Conservation (phyloP, 106 monocot species). For the Platanthera guangdongensis region DNA sequence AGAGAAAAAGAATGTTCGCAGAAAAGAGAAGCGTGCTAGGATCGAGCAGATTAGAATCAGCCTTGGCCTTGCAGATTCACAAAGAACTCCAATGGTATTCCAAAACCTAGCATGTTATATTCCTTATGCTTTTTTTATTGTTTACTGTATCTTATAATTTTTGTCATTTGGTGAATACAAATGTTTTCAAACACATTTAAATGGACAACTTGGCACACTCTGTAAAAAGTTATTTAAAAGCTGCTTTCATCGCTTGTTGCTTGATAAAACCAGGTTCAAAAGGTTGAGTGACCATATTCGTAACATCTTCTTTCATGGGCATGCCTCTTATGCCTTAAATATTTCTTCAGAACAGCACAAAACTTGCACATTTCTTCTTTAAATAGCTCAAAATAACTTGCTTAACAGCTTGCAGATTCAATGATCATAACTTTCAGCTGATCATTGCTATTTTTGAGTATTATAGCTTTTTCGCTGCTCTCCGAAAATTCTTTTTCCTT, state of each 20-base stretch:
- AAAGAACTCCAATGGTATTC: conserved; percentile 86
- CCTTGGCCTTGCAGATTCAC: conserved; percentile 94
- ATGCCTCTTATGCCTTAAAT: background rate
- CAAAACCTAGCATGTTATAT: background rate
- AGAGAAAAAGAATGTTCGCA: conserved; percentile 72
- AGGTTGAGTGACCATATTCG: background rate
- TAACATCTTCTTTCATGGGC: background rate
- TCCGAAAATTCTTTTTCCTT: too few species aligned
- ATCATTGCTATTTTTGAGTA: too few species aligned
- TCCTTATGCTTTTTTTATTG: conserved; percentile 2
- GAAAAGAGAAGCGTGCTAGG: conserved; percentile 90
- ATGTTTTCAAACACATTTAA: background rate
- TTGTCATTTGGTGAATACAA: background rate
- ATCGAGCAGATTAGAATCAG: conserved; percentile 92
- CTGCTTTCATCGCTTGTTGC: background rate
- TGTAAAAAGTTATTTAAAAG: background rate
- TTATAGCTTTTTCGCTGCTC: too few species aligned
- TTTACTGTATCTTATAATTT: background rate
- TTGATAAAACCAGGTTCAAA: background rate
- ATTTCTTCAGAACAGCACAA: background rate
- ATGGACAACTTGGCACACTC: background rate
- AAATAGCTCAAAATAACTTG: background rate
- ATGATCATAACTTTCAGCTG: background rate
- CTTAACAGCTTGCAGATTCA: background rate
- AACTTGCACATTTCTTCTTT: background rate